These are phyloP conservation scores for Kwoniella pini DNA, from an alignment of 768 basidiomycete genomes.

Conservation along the genomic window DNA sequence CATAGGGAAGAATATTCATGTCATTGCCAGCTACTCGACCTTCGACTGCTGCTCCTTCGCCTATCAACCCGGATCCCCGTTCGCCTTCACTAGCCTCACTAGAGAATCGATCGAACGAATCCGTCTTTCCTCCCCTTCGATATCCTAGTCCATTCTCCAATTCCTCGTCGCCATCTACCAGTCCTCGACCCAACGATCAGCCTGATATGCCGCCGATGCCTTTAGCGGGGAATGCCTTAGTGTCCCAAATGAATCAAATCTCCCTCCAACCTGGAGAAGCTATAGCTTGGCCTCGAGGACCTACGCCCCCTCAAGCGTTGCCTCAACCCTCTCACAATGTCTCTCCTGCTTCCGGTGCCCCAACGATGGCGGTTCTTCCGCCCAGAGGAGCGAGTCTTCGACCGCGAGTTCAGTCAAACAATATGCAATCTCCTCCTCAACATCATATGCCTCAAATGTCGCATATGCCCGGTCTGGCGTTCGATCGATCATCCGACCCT, in stretches of 20 bases:
- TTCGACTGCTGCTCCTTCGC: conserved; percentile 32
- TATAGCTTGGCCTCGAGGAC: conserved; percentile 28
- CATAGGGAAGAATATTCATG: too few species aligned
- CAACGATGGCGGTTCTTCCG: conserved; percentile 26
- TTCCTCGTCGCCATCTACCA: conserved; percentile 35
- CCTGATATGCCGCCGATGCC: conserved; percentile 25
- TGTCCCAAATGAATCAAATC: conserved; percentile 42
- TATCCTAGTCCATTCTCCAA: conserved; percentile 45
- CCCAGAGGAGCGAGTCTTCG: conserved; percentile 47
- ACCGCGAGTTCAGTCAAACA: conserved; percentile 18
- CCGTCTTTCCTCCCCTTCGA: conserved; percentile 37
- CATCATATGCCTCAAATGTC: conserved; percentile 17
- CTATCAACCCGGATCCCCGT: conserved; percentile 27
- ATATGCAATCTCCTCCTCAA: conserved; percentile 7
- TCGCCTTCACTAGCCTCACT: conserved; percentile 34
- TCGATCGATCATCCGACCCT: conserved; percentile 4
- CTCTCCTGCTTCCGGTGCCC: conserved; percentile 11
- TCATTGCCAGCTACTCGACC: conserved; percentile 23
- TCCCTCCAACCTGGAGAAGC: conserved; percentile 42
- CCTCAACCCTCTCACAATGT: conserved; percentile 7
- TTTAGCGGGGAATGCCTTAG: conserved; percentile 34
- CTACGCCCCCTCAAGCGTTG: conserved; percentile 27
- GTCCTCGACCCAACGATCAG: conserved; percentile 33
- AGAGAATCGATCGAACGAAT: conserved; percentile 31
- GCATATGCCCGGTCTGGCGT: conserved; percentile 11